Evolutionary conservation across 306 rosid species (phyloP).

Genomic region (Cicer bijugum): DNA sequence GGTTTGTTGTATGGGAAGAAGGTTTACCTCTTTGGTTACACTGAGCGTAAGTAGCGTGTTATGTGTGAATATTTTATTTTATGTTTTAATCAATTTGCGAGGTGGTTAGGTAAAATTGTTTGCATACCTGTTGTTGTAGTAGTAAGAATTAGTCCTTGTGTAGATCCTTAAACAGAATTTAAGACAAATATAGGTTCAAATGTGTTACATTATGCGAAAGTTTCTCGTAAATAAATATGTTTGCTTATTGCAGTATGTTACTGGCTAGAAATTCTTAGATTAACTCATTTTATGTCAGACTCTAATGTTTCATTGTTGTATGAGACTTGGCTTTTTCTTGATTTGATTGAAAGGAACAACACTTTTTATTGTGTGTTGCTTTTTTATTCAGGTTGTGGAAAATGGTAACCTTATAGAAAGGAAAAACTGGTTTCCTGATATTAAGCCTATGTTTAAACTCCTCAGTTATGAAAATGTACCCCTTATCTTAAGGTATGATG

Average conservation of each 20-base stretch:
- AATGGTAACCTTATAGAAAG: conserved; percentile 83
- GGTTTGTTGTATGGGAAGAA: conserved; percentile 67
- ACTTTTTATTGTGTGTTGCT: conserved; percentile 37
- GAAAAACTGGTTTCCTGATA: conserved; percentile 91
- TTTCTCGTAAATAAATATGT: too few species aligned
- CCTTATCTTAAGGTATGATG: conserved; percentile 79
- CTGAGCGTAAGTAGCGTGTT: conserved; percentile 62
- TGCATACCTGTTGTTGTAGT: conserved; percentile 84
- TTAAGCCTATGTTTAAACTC: conserved; percentile 93
- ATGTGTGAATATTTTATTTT: background rate
- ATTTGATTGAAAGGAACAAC: conserved; percentile 12
- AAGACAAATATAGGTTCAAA: too few species aligned
- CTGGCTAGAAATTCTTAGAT: too few species aligned
- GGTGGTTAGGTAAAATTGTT: conserved; percentile 44
- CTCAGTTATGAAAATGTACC: conserved; percentile 95
- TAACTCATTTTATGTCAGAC: too few species aligned
- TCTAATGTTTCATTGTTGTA: too few species aligned
- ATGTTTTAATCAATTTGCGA: background rate
- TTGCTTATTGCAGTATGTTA: too few species aligned
- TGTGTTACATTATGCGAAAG: too few species aligned
- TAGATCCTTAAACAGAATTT: too few species aligned
- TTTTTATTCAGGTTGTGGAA: conserved; percentile 73
- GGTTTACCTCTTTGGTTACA: conserved; percentile 82
- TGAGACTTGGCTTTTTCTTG: background rate
- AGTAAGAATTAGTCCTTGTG: conserved; percentile 47